Evolutionary conservation across 2,329 filamentous ascomycete species (phyloP), one percentile per base, ranked within the genome.

Genomic region (Exophiala aquamarina): DNA sequence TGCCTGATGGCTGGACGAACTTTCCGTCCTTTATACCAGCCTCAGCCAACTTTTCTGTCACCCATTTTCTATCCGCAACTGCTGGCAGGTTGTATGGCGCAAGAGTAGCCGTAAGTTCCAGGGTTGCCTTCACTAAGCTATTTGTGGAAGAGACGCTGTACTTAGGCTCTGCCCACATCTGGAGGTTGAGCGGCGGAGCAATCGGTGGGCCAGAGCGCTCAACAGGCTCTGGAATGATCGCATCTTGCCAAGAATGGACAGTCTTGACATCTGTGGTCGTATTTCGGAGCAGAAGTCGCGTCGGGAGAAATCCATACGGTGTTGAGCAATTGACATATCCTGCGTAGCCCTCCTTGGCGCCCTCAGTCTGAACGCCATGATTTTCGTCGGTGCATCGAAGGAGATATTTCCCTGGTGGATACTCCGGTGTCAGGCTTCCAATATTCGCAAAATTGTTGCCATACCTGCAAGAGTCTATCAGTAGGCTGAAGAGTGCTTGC

Each of bases 361-460:
- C 19, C 5, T 19, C n/a, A 14, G 4, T 19, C 21, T 33, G 32
- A 10, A 46, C 26, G 17, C 18, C 15, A 42, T 49, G 44, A 54
- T 37, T 36, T 23, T 23, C 14, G 29, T 34, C 7, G 32, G 28
- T 29, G 26, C 37, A 55, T 13, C 51, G 43, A 20, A 62, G 41
- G 11, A 56, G 49, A 44, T 62, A 63, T 37, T 56, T 57, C 15
- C 62, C 61, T 4, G 59, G 44, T 11, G 37, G 28, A 33, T 41
- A 52, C 4, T 42, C n/a, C n/a, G n/a, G 29, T 7, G 47, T 9
- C 1, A 57, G 38, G 36, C 38, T 55, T 6, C 62, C 59, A 13
- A 66, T 23, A 26, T 61, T 63, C 26, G 57, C 59, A 45, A 59
- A 58, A 51, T 65, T 63, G 36, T 64, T 58, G 17, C 55, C 61